Conservation (phyloP, 352 stramenopile genomes). For the Aphanomyces cochlioides region DNA sequence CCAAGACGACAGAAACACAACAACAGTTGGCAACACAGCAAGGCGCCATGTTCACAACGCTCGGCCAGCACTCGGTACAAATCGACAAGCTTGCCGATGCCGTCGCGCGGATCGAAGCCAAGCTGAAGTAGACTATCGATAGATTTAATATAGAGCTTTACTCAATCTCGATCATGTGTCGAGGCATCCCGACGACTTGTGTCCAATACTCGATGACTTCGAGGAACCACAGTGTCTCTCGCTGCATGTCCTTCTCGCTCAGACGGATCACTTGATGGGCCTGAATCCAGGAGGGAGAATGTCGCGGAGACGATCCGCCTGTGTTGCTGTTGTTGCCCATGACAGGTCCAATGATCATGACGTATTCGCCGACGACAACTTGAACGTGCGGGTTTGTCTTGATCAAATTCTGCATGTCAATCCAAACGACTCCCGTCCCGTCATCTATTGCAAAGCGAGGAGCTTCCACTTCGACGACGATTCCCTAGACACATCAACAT, state of each 20-base stretch:
- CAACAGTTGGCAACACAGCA: constrained; percentile 88
- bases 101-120: constrained; percentile 86
- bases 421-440: constrained; percentile 54
- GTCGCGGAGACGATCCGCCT: neutral
- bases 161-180: constrained; percentile 7
- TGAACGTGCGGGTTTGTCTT: constrained; percentile 51
- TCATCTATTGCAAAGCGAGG: constrained; percentile 62
- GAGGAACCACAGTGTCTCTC: constrained; percentile 63
- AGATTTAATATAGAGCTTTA: neutral
- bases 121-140: constrained; percentile 42
- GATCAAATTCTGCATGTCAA: constrained; percentile 61
- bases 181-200: constrained; percentile 35
- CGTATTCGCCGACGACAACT: constrained; percentile 39
- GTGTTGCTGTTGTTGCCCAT: constrained; percentile 38
- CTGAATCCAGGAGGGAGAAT: constrained; percentile 29
- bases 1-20: constrained; percentile 83
- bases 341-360: constrained; percentile 76
- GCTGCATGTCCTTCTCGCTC: constrained; percentile 45
- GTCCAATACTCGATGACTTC: constrained; percentile 75
- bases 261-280: constrained; percentile 63
- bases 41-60: constrained; percentile 86
- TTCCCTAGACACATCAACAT: constrained; percentile 37
- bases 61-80: constrained; percentile 85
- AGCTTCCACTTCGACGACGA: constrained; percentile 44
- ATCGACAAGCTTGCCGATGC: constrained; percentile 83